phyloP scores from a whole-genome alignment of 2,329 filamentous ascomycete species.

The Fusarium praegraminearum region DNA sequence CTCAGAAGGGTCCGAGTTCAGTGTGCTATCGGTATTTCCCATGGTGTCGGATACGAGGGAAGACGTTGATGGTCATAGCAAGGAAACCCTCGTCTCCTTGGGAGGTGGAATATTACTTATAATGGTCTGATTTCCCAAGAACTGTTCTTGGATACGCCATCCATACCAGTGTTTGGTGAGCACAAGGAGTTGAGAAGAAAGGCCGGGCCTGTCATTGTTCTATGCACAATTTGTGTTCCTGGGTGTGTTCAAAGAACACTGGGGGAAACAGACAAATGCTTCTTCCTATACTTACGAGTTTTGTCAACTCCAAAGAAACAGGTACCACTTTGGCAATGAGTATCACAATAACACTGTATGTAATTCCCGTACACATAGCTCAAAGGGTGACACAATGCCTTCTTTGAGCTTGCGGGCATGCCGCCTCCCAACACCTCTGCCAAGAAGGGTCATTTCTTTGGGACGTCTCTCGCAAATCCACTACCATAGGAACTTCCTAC shows the following conservation, averaged over 20 bases:
- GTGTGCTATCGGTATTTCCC: neutral
- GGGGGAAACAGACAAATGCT: neutral
- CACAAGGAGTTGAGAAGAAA: neutral
- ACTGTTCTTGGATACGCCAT: neutral
- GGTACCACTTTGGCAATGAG: neutral
- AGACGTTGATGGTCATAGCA: neutral
- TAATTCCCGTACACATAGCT: neutral
- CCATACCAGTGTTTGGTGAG: neutral
- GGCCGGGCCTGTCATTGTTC: neutral
- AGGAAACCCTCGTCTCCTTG: neutral
- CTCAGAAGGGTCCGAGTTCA: neutral
- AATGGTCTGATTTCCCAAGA: too few relatives aligned
- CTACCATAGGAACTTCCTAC: conserved; percentile 77
- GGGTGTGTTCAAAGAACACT: neutral
- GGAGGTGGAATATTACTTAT: neutral
- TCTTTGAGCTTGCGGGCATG: neutral
- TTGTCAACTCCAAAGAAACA: neutral
- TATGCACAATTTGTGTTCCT: neutral
- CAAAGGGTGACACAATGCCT: neutral
- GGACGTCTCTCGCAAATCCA: too few relatives aligned
- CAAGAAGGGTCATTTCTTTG: neutral
- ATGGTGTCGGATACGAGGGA: neutral
- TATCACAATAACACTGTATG: neutral
- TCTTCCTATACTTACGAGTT: neutral
- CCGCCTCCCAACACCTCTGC: neutral